Conservation (phyloP, 768 basidiomycete species). For the Pleurotus eryngii region DNA sequence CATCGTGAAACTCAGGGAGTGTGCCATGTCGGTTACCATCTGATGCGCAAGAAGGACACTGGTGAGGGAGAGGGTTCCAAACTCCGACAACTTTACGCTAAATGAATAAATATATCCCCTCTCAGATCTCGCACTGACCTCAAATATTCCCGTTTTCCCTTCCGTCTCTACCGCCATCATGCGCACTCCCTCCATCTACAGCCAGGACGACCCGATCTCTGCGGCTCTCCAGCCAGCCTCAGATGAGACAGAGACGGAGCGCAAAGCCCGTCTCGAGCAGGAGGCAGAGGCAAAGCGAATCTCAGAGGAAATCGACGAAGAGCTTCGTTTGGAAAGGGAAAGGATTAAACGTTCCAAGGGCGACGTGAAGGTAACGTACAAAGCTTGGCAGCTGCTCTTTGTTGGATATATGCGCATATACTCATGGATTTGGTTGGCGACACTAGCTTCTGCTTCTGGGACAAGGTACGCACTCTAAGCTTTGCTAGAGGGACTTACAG, state of each 20-base stretch:
- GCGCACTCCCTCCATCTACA: constrained; percentile 71
- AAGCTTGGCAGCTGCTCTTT: background rate
- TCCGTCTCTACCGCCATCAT: constrained; percentile 32
- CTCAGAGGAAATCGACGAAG: constrained; percentile 81
- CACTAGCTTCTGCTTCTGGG: constrained; percentile 67
- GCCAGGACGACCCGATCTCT: constrained; percentile 74
- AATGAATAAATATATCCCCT: constrained; percentile 7
- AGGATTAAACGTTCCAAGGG: constrained; percentile 59
- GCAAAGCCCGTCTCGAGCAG: constrained; percentile 51
- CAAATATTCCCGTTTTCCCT: background rate
- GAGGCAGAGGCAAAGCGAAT: constrained; percentile 75
- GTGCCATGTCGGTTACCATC: constrained; percentile 11
- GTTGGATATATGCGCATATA: constrained; percentile 30
- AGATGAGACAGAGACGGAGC: constrained; percentile 64
- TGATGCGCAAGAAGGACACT: constrained; percentile 17
- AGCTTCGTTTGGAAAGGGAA: constrained; percentile 68
- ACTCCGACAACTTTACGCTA: background rate
- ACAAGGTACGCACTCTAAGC: constrained; percentile 28
- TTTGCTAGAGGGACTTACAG: background rate
- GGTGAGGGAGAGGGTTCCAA: background rate
- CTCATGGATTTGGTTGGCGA: constrained; percentile 17
- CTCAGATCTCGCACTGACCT: background rate
- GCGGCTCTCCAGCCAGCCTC: constrained; percentile 62
- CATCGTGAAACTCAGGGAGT: constrained; percentile 11
- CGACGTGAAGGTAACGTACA: constrained; percentile 63